Evolutionary conservation across 306 rosid species (phyloP), one percentile per base, ranked within the genome.

Genomic region (Senna siamea): DNA sequence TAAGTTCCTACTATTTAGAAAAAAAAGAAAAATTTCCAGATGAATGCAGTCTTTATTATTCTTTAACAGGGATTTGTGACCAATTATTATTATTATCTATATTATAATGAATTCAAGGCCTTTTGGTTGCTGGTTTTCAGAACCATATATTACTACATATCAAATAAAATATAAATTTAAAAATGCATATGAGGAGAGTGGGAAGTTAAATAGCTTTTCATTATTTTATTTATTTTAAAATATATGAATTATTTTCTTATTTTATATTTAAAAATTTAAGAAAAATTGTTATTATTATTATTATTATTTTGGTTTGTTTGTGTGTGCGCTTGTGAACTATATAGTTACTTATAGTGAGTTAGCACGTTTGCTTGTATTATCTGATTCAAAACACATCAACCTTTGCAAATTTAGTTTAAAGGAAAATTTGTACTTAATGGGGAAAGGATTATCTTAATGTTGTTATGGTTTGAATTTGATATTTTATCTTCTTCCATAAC

Each of bases 11-110:
- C 35, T 47, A 26, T 66, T 13, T 13, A 15, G 75, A 22, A 50
- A 18, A 9, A 18, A 14, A 32, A 66, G 15, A 26, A 26, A 26
- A 26, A n/a, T n/a, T n/a, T 34, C 48, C 53, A 52, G 50, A 48
- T 47, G 64, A 37, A 14, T 62, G 65, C 58, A 51, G 48, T 40
- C 53, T n/a, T 70, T 58, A 41, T 77, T 48, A 32, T 48, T 67
- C 71, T 72, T 66, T 46, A 17, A n/a, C 60, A 52, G 68, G 72
- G 43, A 54, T 63, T 18, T 37, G 56, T 48, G 64, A 26, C 3
- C 1, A 26, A 26, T 26, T 26, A 26, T 26, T 26, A 26, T 26
- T 26, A 26, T 26, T 26, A 26, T 26, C 30, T 26, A 26, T 26
- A 26, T 26, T 26, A 26, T 26, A 26, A 26, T 26, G 30, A 3